Base-by-base conservation (phyloP, 805 yeast genomes). In the Vanderwaltozyma polyspora region DNA sequence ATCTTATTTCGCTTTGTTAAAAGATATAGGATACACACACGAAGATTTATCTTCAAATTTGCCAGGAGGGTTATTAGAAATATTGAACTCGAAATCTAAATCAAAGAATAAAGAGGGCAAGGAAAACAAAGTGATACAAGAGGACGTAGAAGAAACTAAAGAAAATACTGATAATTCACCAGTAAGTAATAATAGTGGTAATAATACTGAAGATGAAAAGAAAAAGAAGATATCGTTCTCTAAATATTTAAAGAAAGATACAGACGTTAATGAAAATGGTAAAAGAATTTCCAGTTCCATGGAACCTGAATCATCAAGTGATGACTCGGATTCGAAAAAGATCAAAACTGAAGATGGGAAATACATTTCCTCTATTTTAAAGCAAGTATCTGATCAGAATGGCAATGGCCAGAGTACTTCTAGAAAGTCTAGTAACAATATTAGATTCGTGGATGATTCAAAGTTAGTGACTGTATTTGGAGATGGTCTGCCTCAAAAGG, bases 141-240 rank as follows among this genome's bases (percentile, higher is more conserved):
- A 5, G 10, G 22, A 13, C n/a, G 4, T 3, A 3, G 17, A 29
- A 16, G 11, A 27, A 31, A 16, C 23, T 11, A 27, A 19, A 18
- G 18, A 21, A 6, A 22, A 32, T 26, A 36, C n/a, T 4, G 13
- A n/a, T 14, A 33, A 23, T n/a, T 19, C 21, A 12, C 8, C 14
- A 25, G n/a, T 25, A 15, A 15, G 15, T 13, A 14, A 25, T 15
- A 15, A 6, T 14, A 13, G 9, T 7, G 9, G 14, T 9, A 18
- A 11, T 16, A 19, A 14, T 2, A 17, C 24, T 3, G 51, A 48
- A n/a, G 48, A 39, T 10, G 46, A 41, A n/a, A 43, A 46, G 10
- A 52, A 52, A 37, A 56, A 56, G 34, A 55, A 55, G 35, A 53
- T 56, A n/a, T 52, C 61, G 16, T 56, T 56, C 33, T 49, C 58